Percentiles rank a stretch among this genome's conserved stretches.
These are phyloP conservation scores for Phytophthora litchii DNA, from an alignment of 352 stramenopile genomes.

Conservation along the genomic window DNA sequence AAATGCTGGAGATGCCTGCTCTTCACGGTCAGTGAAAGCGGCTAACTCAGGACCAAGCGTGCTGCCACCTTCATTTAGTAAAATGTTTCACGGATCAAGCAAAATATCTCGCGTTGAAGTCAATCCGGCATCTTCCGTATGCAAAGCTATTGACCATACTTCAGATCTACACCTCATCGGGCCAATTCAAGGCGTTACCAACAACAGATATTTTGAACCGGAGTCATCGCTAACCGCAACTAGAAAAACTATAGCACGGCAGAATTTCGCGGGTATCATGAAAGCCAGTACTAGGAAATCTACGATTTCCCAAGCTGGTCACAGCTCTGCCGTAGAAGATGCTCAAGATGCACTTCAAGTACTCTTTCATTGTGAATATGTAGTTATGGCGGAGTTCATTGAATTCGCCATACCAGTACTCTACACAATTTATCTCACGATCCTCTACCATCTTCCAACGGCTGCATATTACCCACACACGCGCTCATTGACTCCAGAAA, in stretches of 20 bases:
- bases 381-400: slow-evolving; percentile 39
- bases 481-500: slow-evolving; percentile 4
- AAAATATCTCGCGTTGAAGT: not conserved
- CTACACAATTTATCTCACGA: slow-evolving; percentile 28
- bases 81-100: not conserved
- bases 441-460: slow-evolving; percentile 30
- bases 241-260: not conserved
- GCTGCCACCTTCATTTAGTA: not conserved
- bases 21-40: not conserved
- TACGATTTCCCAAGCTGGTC: not conserved
- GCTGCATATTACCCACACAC: slow-evolving; percentile 20
- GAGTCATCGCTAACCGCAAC: not conserved
- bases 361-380: slow-evolving; percentile 42
- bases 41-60: not conserved
- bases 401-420: slow-evolving; percentile 39
- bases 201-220: not conserved
- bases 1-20: slow-evolving; percentile 12
- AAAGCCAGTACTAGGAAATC: not conserved
- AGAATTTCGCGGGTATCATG: slow-evolving; percentile 4
- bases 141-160: not conserved
- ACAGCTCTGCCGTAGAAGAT: not conserved
- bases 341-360: slow-evolving; percentile 21
- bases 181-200: not conserved
- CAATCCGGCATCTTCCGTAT: not conserved
- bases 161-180: not conserved